Conservation (phyloP, 2,329 filamentous ascomycete genomes). For the Claviceps maximensis region DNA sequence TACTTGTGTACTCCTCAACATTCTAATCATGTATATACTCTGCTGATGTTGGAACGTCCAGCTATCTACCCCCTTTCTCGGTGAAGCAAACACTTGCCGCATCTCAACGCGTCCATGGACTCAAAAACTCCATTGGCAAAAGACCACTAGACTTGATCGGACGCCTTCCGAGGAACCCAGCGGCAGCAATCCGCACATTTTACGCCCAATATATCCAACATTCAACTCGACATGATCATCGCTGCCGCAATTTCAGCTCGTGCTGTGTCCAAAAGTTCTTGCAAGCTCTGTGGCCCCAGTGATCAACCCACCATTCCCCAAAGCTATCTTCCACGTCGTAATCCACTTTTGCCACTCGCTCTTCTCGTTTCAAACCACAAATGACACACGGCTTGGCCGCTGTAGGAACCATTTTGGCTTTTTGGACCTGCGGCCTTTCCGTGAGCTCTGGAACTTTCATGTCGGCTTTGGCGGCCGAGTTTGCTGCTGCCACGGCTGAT, state of each 20-base stretch:
- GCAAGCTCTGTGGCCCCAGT: conserved; percentile 72
- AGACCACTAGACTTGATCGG: neutral
- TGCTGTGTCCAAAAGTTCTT: conserved; percentile 76
- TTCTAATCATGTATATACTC: no score
- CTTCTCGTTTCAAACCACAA: conserved; percentile 79
- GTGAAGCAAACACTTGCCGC: neutral
- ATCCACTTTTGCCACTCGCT: conserved; percentile 66
- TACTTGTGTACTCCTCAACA: no score
- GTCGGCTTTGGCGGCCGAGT: conserved; percentile 39
- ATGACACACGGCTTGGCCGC: conserved; percentile 67
- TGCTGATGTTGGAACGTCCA: no score
- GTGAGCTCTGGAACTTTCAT: conserved; percentile 56
- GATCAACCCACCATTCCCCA: conserved; percentile 91
- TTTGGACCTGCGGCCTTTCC: conserved; percentile 54
- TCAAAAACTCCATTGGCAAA: neutral
- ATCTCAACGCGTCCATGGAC: no score
- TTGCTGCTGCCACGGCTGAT: conserved; percentile 55
- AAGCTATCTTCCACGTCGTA: conserved; percentile 75
- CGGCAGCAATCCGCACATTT: no score
- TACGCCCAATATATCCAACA: no score
- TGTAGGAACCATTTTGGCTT: conserved; percentile 58
- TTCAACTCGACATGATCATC: conserved; percentile 29
- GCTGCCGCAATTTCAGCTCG: conserved; percentile 53
- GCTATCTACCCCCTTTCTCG: neutral
- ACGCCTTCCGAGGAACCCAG: neutral